phyloP scores from a whole-genome alignment of 208 protist genomes.

The Herpetomonas tarakana region DNA sequence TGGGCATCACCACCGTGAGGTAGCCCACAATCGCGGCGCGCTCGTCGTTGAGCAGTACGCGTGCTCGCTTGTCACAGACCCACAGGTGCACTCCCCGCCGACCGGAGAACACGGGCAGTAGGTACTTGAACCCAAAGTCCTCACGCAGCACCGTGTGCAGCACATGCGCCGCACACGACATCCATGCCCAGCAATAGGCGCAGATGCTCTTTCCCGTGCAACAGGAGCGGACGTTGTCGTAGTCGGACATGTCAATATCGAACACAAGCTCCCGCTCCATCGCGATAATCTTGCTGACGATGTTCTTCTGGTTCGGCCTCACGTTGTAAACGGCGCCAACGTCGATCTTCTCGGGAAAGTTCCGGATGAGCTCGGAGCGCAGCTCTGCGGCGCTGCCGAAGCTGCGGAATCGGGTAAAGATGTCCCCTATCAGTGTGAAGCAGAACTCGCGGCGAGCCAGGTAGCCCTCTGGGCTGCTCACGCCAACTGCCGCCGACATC shows the following conservation, averaged over 20 bases:
- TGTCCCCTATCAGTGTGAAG: conserved; percentile 87
- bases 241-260: conserved; percentile 99
- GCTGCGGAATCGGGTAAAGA: conserved; percentile 87
- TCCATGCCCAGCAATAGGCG: conserved; percentile 97
- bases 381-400: conserved; percentile 71
- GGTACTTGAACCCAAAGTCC: conserved; percentile 97
- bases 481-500: not conserved
- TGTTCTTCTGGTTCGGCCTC: conserved; percentile 80
- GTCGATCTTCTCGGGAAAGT: conserved; percentile 88
- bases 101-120: conserved; percentile 98
- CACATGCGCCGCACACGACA: conserved; percentile 92
- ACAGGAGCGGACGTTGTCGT: conserved; percentile 97
- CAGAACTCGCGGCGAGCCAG: conserved; percentile 85
- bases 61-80: conserved; percentile 95
- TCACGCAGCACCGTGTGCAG: conserved; percentile 83
- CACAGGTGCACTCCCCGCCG: conserved; percentile 99
- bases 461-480: conserved; percentile 43
- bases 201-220: conserved; percentile 96
- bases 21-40: conserved; percentile 92
- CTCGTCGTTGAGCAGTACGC: conserved; percentile 87
- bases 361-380: conserved; percentile 65
- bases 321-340: conserved; percentile 88
- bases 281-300: conserved; percentile 62
- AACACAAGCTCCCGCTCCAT: conserved; percentile 97
- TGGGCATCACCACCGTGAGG: conserved; percentile 76